These are phyloP conservation scores for Falciphora oryzae DNA, from an alignment of 2,329 filamentous ascomycete species.

Conservation along the genomic window DNA sequence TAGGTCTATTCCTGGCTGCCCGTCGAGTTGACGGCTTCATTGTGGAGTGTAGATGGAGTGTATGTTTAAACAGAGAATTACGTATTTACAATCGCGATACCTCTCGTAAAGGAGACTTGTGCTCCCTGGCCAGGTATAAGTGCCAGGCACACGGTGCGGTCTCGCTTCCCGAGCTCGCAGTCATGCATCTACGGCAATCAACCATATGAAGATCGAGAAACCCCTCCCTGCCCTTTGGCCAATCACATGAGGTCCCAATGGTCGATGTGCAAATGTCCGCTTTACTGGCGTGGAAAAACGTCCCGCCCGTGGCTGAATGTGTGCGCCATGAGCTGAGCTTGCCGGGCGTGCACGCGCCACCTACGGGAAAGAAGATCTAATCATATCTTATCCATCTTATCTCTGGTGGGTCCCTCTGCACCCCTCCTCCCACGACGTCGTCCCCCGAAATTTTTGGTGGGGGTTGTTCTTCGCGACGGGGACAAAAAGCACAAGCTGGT, in stretches of 20 bases:
- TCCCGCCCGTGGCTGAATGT: background rate
- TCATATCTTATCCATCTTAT: conserved; percentile 16
- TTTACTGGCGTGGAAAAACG: background rate
- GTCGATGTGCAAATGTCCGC: no score
- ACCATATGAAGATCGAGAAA: no score
- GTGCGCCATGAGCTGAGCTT: background rate
- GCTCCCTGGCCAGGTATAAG: no score
- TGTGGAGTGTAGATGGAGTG: background rate
- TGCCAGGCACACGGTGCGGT: no score
- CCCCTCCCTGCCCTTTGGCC: no score
- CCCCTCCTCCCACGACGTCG: background rate
- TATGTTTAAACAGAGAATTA: background rate
- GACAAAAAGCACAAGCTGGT: background rate
- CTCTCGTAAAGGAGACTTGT: no score
- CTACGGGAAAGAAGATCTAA: background rate
- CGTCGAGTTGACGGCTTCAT: no score
- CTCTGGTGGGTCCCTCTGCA: background rate
- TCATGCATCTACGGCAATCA: no score
- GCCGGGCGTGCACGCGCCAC: background rate
- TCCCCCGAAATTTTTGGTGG: conserved; percentile 6
- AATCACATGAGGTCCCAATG: no score
- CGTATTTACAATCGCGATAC: background rate
- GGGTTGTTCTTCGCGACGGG: background rate
- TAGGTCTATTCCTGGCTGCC: background rate
- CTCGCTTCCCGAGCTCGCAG: no score